Base-by-base conservation (phyloP, 192 early-diverging fungal genomes). In the Coemansia aciculifera region DNA sequence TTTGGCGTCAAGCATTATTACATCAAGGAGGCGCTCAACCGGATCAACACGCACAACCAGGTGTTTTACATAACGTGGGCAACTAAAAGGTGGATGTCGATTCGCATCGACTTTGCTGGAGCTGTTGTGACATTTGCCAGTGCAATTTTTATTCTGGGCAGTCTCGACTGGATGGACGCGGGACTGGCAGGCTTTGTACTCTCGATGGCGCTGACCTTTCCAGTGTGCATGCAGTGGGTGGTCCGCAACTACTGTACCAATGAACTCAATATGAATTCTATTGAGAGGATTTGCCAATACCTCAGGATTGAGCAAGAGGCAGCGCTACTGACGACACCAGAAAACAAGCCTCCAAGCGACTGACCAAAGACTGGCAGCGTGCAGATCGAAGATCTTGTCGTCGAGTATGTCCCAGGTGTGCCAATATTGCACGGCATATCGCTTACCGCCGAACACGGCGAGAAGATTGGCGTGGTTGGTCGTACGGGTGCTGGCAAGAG, bases 391-490 rank as follows among this genome's bases (percentile, higher is more conserved):
- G 73, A 91, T 48, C 73, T 98, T 15, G 75, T 84, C 1, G 83
- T 95, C 59, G 87, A 88, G 64, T 98, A 98, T 61, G 83, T 89
- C 5, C 89, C 90, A 37, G 93, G 91, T 29, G 80, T 86, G 31
- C 90, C 89, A 6, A 91, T 95, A 9, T 85, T 98, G 15, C 90
- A 92, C 57, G 77, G 88, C 59, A 74, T 99, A 11, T 87, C 88
- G 13, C 89, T 97, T 56, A 40, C 72, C 3, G 88, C 95, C 46
- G 78, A 81, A 3, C 87, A 90, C 11, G 81, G 83, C 2, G 88
- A 92, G 76, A 95, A 93, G 72, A 90, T 98, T 59, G 96, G 94
- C 49, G 89, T 98, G 52, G 94, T 96, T 49, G 95, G 95, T 12
- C 87, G 95, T 9, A 93, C 95, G 2, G 94, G 93, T n/a, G 89